Percentiles rank a stretch among this genome's conserved stretches.
Evolutionary conservation across 1,284 basidiomycete genomes (phyloP).

Genomic region (Moesziomyces parantarcticus): DNA sequence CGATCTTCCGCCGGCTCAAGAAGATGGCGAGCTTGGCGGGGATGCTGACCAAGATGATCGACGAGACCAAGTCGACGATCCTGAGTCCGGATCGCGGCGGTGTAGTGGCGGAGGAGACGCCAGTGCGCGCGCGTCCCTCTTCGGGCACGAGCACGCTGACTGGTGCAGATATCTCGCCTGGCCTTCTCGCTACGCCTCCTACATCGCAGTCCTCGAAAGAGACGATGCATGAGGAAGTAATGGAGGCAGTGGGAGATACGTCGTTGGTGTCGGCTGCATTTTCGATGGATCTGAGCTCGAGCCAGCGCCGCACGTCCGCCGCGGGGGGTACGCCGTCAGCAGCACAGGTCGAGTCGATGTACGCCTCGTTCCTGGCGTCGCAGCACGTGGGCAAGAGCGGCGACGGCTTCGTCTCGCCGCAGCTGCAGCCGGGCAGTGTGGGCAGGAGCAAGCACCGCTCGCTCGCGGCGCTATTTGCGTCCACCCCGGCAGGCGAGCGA

Average conservation of each 20-base stretch:
- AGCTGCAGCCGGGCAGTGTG: neutral
- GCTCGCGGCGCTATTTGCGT: conserved; percentile 23
- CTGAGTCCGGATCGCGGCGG: conserved; percentile 3
- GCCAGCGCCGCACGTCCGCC: neutral
- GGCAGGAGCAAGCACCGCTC: conserved; percentile 14
- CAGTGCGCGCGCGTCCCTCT: conserved; percentile 5
- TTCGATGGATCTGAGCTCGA: conserved; percentile 24
- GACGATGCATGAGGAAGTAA: neutral
- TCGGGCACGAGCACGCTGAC: conserved; percentile 7
- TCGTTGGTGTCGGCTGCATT: conserved; percentile 36
- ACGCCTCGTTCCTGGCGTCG: conserved; percentile 32
- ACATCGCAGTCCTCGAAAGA: neutral
- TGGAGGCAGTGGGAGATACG: conserved; percentile 3
- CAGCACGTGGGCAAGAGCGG: conserved; percentile 29
- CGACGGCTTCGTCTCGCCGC: conserved; percentile 24
- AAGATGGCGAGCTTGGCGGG: conserved; percentile 36
- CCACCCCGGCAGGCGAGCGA: conserved; percentile 2
- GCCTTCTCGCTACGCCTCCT: conserved; percentile 18
- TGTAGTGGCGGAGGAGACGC: conserved; percentile 10
- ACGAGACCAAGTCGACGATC: conserved; percentile 37
- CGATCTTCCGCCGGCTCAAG: conserved; percentile 28
- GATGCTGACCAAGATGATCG: conserved; percentile 42
- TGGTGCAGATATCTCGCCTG: conserved; percentile 21
- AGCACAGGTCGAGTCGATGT: conserved; percentile 34
- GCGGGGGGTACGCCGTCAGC: conserved; percentile 7